Percentiles rank a stretch among this genome's conserved stretches.
phyloP scores from a whole-genome alignment of 352 stramenopile genomes.

The Globisporangium lucens region DNA sequence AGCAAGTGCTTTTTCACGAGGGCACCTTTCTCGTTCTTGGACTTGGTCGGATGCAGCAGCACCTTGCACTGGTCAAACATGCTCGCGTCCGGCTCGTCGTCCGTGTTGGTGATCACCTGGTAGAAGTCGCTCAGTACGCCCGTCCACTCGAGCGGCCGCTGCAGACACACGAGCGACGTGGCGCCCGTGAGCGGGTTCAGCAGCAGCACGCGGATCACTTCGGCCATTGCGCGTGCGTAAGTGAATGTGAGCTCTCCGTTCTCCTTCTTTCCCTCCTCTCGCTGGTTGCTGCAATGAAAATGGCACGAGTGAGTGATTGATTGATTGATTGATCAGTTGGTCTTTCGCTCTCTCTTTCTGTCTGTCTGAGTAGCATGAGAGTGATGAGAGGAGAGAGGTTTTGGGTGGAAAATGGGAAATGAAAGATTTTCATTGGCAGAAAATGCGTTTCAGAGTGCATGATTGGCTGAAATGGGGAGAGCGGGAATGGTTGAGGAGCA shows the following conservation, averaged over 20 bases:
- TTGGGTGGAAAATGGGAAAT: not conserved
- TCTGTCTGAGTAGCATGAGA: not conserved
- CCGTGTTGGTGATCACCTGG: slow-evolving; percentile 78
- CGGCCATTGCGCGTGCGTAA: slow-evolving; percentile 34
- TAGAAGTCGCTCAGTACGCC: slow-evolving; percentile 78
- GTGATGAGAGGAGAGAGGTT: not conserved
- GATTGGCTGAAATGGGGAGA: not conserved
- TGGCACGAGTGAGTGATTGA: not conserved
- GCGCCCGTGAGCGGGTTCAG: slow-evolving; percentile 63
- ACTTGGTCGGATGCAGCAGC: slow-evolving; percentile 78
- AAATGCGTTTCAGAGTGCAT: not conserved
- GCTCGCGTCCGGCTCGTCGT: slow-evolving; percentile 60
- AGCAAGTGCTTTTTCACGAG: slow-evolving; percentile 64
- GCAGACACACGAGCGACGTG: slow-evolving; percentile 77
- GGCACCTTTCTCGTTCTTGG: slow-evolving; percentile 74
- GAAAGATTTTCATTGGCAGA: not conserved
- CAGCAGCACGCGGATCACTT: slow-evolving; percentile 81
- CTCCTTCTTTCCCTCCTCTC: not conserved
- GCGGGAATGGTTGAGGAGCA: not conserved
- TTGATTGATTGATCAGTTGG: not conserved
- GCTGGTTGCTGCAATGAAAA: not conserved
- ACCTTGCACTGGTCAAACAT: slow-evolving; percentile 70
- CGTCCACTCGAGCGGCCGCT: slow-evolving; percentile 75
- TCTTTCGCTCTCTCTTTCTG: not conserved
- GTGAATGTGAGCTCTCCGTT: not conserved